Conservation (phyloP, 352 stramenopile genomes). For the Thalassiosira exigua region DNA sequence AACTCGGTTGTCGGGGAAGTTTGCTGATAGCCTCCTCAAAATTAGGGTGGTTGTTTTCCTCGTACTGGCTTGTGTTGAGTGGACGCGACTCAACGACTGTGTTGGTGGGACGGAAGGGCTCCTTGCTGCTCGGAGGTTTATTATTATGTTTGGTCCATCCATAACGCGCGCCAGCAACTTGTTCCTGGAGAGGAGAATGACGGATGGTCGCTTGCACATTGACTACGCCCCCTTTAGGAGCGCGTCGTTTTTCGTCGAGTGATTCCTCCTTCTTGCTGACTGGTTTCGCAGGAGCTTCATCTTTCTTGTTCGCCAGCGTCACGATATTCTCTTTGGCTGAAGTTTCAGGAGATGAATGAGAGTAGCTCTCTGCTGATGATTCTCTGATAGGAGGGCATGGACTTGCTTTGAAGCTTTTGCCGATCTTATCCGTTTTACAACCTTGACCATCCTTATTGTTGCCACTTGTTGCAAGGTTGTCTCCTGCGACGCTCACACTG, state of each 20-base stretch:
- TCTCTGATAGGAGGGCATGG: constrained; percentile 53
- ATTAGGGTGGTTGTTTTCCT: constrained; percentile 51
- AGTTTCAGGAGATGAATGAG: constrained; percentile 30
- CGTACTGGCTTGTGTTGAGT: constrained; percentile 10
- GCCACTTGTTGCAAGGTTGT: constrained; percentile 6
- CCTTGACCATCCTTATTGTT: constrained; percentile 26
- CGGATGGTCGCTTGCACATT: constrained; percentile 33
- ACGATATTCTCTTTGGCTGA: constrained; percentile 1
- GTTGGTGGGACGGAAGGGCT: not conserved
- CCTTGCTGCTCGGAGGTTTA: constrained; percentile 1
- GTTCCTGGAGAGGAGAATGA: constrained; percentile 11
- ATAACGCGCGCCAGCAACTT: not conserved
- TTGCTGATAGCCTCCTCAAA: constrained; percentile 26
- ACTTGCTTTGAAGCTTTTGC: constrained; percentile 29
- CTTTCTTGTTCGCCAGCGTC: not conserved
- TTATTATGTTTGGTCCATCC: constrained; percentile 21
- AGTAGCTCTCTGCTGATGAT: constrained; percentile 39
- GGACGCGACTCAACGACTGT: not conserved
- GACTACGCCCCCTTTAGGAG: constrained; percentile 8
- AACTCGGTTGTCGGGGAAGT: constrained; percentile 11
- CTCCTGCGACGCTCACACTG: constrained; percentile 29
- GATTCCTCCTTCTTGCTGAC: not conserved
- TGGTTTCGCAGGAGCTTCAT: not conserved
- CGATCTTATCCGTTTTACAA: constrained; percentile 11
- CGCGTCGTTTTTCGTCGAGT: constrained; percentile 4